Evolutionary conservation across 2,329 filamentous ascomycete genomes (phyloP), one percentile per base, ranked within the genome.

Genomic region (Blastomyces emzantsi): DNA sequence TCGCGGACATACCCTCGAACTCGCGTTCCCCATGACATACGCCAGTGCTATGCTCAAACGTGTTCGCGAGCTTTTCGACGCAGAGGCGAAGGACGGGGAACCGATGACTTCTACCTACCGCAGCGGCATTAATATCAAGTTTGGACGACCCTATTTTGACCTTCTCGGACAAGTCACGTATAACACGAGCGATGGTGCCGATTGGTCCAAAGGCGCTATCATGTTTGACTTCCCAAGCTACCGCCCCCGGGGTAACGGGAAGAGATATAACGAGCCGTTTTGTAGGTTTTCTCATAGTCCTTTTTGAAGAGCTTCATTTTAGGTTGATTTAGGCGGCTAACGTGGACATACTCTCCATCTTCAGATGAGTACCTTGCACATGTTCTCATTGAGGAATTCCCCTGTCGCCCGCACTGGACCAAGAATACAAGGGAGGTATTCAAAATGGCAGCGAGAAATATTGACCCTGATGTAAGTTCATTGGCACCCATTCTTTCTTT

Each of bases 141-240:
- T 82, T 63, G 80, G 80, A 49, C 78, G 76, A 69, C 68, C 80
- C 0, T 78, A 82, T 67, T 79, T 74, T 62, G 80, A 82, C 64
- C 73, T 82, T 30, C 70, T 83, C 8, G 80, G 80, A 17, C 81
- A 82, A 70, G 78, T 78, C 19, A 81, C 79, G 11, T 78, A 77
- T 61, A 75, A 77, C 66, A 82, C 80, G 8, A 74, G 74, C 0
- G 80, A 82, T 63, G 78, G 77, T 3, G 78, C 74, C 55, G 81
- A 82, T 68, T 82, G 79, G 79, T 73, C 69, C 60, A 64, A 81
- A 69, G 81, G 80, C 1, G 76, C 78, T 25, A 81, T 83, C 68
- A 83, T 82, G 81, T 80, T 83, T 66, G 81, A 83, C 67, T 83
- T 82, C 67, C 81, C 81, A 1, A 76, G 72, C 25, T 83, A 78